These are phyloP conservation scores for Kazachstania bromeliacearum DNA, from an alignment of 805 yeast genomes.

Conservation along the genomic window DNA sequence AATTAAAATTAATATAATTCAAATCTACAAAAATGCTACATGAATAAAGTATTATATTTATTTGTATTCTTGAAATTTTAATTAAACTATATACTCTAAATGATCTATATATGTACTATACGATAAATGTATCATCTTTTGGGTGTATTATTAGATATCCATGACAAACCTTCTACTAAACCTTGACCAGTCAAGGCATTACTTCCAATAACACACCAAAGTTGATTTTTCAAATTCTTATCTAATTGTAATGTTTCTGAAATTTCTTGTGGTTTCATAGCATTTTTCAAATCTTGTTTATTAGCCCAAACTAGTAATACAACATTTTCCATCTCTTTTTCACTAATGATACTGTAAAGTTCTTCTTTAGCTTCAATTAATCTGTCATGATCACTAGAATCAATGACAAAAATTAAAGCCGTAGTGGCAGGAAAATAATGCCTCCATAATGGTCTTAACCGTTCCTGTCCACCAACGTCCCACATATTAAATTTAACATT, in stretches of 20 bases:
- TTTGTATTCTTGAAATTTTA: too few species aligned
- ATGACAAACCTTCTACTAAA: slow-evolving; percentile 73
- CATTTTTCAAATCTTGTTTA: slow-evolving; percentile 68
- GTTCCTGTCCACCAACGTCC: slow-evolving; percentile 95
- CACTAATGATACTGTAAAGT: slow-evolving; percentile 66
- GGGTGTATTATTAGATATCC: slow-evolving; percentile 61
- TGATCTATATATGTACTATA: neutral
- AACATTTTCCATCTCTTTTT: slow-evolving; percentile 75
- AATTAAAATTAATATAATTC: too few species aligned
- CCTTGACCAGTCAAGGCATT: slow-evolving; percentile 89
- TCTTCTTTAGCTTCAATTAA: slow-evolving; percentile 72
- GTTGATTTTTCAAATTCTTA: slow-evolving; percentile 51
- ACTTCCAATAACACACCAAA: slow-evolving; percentile 89
- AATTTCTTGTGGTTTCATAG: slow-evolving; percentile 70
- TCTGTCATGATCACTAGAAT: slow-evolving; percentile 63
- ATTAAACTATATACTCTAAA: too few species aligned
- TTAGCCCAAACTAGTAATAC: slow-evolving; percentile 79
- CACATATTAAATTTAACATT: slow-evolving; percentile 80
- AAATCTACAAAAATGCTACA: too few species aligned
- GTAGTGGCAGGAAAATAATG: slow-evolving; percentile 91
- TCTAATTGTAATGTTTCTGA: slow-evolving; percentile 60
- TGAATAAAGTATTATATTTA: too few species aligned
- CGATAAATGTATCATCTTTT: slow-evolving; percentile 7
- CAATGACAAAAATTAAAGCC: slow-evolving; percentile 85
- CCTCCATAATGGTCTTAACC: slow-evolving; percentile 89